Base-by-base conservation (phyloP, 441 rosid species). In the Mallotus japonicus region DNA sequence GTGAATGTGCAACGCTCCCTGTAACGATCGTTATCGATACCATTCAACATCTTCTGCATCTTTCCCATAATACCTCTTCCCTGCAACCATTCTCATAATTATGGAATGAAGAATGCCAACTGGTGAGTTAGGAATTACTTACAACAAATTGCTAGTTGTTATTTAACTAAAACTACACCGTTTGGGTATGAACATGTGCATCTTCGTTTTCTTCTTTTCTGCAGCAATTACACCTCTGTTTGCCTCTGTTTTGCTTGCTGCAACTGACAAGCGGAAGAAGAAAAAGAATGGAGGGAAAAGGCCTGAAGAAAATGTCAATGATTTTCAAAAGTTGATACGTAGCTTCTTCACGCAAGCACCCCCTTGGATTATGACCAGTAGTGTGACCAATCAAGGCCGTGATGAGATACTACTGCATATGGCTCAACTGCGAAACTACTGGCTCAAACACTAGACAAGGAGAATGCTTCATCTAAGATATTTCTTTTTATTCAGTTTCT, bases 291-390 rank as follows among this genome's bases (percentile, higher is more conserved):
- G 96, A 54, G 96, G 98, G 65, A 92, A 86, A 82, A 86, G 87
- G 76, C 92, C 97, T 0, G 92, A 90, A 68, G 97, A 90, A 76
- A 94, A 90, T 49, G 88, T 89, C 62, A 82, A 78, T 8, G 89
- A 88, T 71, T 92, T 94, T 68, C 93, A 89, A 75, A 90, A 89
- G 79, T 74, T 92, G 86, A 90, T 92, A 73, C 79, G 77, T 2
- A 89, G 93, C 61, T 94, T 79, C 85, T 94, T 94, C 75, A 78
- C 86, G 70, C 84, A 95, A 5, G 80, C 90, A 19, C 98, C 98
- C 1, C 98, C 98, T 12, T 94, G 97, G 98, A 94, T 94, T 68
- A 90, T 92, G 98, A 94, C 98, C 22, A 94, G 98, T 86, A 88
- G 98, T 65, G 91, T 89, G 71, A 88, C 98, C 1, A 88, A 89